Base-by-base conservation (phyloP, 78 protist species). In the Blattamonas nauphoetae region DNA sequence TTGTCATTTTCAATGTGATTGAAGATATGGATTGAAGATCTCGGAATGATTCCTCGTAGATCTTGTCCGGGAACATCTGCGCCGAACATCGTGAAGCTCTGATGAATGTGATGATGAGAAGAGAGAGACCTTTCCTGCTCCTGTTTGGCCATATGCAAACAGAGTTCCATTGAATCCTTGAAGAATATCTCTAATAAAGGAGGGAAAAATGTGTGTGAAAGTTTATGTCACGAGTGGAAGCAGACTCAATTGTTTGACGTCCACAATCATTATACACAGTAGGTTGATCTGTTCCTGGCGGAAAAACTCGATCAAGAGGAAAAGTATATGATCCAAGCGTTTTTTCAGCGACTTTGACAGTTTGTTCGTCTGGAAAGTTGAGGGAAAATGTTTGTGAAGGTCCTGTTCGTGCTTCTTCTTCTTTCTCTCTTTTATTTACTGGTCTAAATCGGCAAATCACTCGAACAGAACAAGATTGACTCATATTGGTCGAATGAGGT, bases 61-160 rank as follows among this genome's bases (percentile, higher is more conserved):
- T 88, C 85, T 2, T 3, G 11, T 32, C 81, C 45, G 0, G 41
- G 33, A n/a, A 83, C 4, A 82, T 79, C 86, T 82, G 88, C 88
- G 36, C 90, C 90, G 38, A 88, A 88, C 90, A 88, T 88, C n/a
- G 86, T 81, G 43, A 29, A 88, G 29, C 83, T 82, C 45, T 80
- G 21, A 55, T 55, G 11, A 55, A 55, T 21, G 21, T 55, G 38
- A 55, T 55, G 11, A 29, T 55, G 11, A 55, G 21, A n/a, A 55
- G 11, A 55, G 21, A 29, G 33, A 36, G 11, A 80, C 6, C 43
- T 88, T 88, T 34, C 89, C 89, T 1, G 85, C 3, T 3, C 90
- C 90, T 3, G 90, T 88, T 45, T 88, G 90, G 33, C 90, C 90
- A 41, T 88, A 88, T 5, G 90, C 90, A 44, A 88, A 84, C 46